A percentile compares a stretch with the other conserved stretches of the same genome.
phyloP scores from a whole-genome alignment of 129 eudicot genomes.

The Saposhnikovia divaricata region DNA sequence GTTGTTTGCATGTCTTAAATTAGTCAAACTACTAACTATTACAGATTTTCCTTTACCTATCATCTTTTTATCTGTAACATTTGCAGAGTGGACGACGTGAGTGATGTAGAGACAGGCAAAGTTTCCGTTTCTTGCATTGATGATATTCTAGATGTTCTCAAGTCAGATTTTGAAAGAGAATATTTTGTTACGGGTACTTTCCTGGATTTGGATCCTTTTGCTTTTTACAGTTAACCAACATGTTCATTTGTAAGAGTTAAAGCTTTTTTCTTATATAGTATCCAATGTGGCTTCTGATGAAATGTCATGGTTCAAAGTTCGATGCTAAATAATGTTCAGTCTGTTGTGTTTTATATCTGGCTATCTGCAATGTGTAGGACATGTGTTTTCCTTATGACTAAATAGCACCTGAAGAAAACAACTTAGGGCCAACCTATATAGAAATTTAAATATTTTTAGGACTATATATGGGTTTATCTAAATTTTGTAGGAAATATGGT shows the following conservation, averaged over 20 bases:
- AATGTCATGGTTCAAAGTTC: not conserved
- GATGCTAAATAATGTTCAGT: not conserved
- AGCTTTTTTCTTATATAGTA: not conserved
- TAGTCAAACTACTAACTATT: not conserved
- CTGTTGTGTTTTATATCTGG: not conserved
- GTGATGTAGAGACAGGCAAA: conserved; percentile 23
- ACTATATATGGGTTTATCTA: not conserved
- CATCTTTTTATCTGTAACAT: not conserved
- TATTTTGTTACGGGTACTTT: conserved; percentile 78
- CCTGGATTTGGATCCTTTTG: not conserved
- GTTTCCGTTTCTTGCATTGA: conserved; percentile 39
- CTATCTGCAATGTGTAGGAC: not conserved
- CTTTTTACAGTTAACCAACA: not conserved
- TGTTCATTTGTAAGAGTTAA: not conserved
- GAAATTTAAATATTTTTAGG: not conserved
- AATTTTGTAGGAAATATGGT: too few species aligned
- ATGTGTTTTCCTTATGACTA: not conserved
- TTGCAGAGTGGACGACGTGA: conserved; percentile 39
- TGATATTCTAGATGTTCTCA: conserved; percentile 46
- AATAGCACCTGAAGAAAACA: not conserved
- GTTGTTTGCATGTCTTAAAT: not conserved
- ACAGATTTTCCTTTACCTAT: not conserved
- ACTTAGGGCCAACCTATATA: too few species aligned
- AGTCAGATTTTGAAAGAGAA: conserved; percentile 68
- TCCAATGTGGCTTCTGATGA: not conserved